These are phyloP conservation scores for Toxicodendron radicans DNA, from an alignment of 345 rosid species.

Conservation along the genomic window DNA sequence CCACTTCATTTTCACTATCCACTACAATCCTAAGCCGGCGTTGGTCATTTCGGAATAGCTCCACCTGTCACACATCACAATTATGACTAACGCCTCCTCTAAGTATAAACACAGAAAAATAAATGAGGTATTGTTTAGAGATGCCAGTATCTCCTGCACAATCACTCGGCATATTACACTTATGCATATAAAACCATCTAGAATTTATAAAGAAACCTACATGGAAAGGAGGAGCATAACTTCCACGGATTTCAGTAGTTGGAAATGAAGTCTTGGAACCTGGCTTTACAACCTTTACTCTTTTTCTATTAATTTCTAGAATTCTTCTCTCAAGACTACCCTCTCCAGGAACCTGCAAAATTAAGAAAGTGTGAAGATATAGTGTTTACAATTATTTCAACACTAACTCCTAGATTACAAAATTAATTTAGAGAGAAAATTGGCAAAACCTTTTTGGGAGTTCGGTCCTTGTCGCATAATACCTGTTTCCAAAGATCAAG, in stretches of 20 bases:
- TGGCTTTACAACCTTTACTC: conserved; percentile 93
- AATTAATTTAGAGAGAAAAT: not conserved
- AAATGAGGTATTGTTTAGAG: not conserved
- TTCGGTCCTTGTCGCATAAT: conserved; percentile 78
- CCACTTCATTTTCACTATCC: conserved; percentile 81
- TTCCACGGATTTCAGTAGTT: conserved; percentile 90
- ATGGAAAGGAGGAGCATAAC: conserved; percentile 89
- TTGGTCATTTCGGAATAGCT: conserved; percentile 77
- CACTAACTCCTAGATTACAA: not conserved
- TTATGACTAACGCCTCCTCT: not conserved
- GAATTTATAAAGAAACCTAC: conserved; percentile 42
- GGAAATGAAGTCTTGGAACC: conserved; percentile 91
- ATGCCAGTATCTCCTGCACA: not conserved
- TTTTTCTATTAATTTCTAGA: conserved; percentile 80
- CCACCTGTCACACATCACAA: conserved; percentile 54
- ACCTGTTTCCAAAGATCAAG: conserved; percentile 52
- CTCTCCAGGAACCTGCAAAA: conserved; percentile 64
- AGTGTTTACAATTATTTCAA: not conserved
- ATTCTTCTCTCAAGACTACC: conserved; percentile 88
- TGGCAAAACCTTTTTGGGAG: conserved; percentile 65
- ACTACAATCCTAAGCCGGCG: conserved; percentile 82
- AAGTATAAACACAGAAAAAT: not conserved
- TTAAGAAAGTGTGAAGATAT: conserved; percentile 1
- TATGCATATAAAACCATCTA: not conserved
- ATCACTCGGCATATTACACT: not conserved